A percentile compares a stretch with the other conserved stretches of the same genome.
Evolutionary conservation across 495 filamentous ascomycete species (phyloP).

Genomic region (Amphirosellinia nigrospora): DNA sequence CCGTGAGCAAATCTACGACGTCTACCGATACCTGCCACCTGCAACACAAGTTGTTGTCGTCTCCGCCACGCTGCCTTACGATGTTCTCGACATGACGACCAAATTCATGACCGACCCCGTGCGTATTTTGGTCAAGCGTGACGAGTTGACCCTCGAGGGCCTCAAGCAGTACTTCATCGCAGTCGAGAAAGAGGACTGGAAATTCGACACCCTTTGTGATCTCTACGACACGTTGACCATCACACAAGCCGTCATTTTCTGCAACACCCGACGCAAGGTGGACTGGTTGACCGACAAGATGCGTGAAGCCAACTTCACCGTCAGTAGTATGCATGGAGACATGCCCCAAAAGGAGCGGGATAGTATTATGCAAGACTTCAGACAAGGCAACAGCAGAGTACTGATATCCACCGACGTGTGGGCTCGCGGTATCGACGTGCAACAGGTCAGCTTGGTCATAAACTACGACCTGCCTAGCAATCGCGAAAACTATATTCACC

Average conservation of each 20-base stretch:
- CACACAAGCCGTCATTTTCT: slow-evolving; percentile 99
- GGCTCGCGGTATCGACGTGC: slow-evolving; percentile 98
- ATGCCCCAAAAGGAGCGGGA: slow-evolving; percentile 98
- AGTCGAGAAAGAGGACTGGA: slow-evolving; percentile 99
- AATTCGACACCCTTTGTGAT: slow-evolving; percentile 99
- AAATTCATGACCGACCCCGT: slow-evolving; percentile 99
- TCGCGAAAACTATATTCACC: slow-evolving; percentile 99
- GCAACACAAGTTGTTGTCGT: slow-evolving; percentile 98
- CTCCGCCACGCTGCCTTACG: slow-evolving; percentile 95
- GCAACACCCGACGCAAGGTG: slow-evolving; percentile 98
- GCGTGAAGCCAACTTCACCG: slow-evolving; percentile 96
- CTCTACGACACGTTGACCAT: slow-evolving; percentile 99
- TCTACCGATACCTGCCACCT: slow-evolving; percentile 94
- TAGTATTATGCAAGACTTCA: slow-evolving; percentile 99
- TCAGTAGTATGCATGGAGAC: slow-evolving; percentile 98
- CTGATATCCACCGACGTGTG: slow-evolving; percentile 98
- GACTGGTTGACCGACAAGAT: slow-evolving; percentile 99
- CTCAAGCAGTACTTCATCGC: slow-evolving; percentile 99
- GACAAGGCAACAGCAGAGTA: slow-evolving; percentile 92
- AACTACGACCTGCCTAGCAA: slow-evolving; percentile 99
- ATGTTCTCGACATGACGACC: slow-evolving; percentile 98
- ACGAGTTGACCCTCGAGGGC: slow-evolving; percentile 96
- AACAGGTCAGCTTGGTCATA: slow-evolving; percentile 99
- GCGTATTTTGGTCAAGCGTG: slow-evolving; percentile 98
- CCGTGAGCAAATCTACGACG: slow-evolving; percentile 99